Base-by-base conservation (phyloP, 352 stramenopile genomes). In the Globisporangium alternatum region DNA sequence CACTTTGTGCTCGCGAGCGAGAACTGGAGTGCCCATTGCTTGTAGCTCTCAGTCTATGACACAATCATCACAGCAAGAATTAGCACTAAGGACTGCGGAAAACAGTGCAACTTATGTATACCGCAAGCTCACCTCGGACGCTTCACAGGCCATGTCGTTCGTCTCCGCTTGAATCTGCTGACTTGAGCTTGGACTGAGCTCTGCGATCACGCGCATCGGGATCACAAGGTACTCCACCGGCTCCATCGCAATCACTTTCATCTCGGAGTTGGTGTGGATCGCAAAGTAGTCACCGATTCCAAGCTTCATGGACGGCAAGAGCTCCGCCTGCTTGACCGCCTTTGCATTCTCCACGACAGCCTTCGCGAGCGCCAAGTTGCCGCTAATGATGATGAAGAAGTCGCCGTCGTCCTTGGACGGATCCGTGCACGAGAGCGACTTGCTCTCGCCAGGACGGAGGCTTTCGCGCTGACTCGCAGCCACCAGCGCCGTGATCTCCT, bases 201-300 rank as follows among this genome's bases (percentile, higher is more conserved):
- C 56, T 39, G 68, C 31, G 30, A 86, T 81, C 19, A 66, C 61
- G 19, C 79, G 74, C 67, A 89, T 80, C 0, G 74, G 69, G 35
- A 91, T 75, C 4, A 70, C 70, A 9, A 91, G 66, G 55, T 79
- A 91, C 61, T 91, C 79, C 21, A 86, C 76, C 0, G 76, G 70
- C 56, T 90, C 83, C 72, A 89, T 86, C 8, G 83, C 81, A 37
- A 91, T 72, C 28, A 90, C 81, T 54, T 86, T 90, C 70, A 80
- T 75, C 13, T 75, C 74, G 0, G 80, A 81, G 19, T 64, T 61
- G 0, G 55, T 51, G 21, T 85, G 72, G 21, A 77, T 60, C 5
- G 66, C 72, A 52, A 91, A 89, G 54, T 83, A 93, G 56, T 91
- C 82, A 3, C 84, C 84, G 54, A 93, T 89, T 3, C 75, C 80